Percentiles rank a stretch among this genome's conserved stretches.
These are phyloP conservation scores for Tetrahymena borealis DNA, from an alignment of 73 alveolate genomes.

Conservation along the genomic window DNA sequence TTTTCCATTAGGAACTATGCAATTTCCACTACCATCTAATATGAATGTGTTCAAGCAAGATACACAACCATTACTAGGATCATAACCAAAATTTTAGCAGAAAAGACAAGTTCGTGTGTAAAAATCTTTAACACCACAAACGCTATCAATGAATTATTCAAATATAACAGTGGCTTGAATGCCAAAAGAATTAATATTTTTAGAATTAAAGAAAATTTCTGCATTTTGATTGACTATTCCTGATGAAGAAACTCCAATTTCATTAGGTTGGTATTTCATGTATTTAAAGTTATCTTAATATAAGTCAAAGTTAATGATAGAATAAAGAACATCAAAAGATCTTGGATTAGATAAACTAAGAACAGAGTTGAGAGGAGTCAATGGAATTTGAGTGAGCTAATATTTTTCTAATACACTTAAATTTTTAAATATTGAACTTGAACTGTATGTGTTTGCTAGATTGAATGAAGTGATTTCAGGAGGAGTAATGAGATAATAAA, in stretches of 20 bases:
- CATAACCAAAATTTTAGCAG: not conserved
- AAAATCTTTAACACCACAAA: not conserved
- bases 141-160: not conserved
- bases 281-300: not conserved
- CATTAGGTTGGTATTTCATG: not conserved
- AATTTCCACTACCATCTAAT: not conserved
- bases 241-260: not conserved
- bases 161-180: not conserved
- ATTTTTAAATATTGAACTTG: not conserved
- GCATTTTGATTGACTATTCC: not conserved
- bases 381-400: not conserved
- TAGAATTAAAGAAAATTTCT: not conserved
- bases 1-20: not conserved
- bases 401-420: not conserved
- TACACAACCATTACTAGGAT: not conserved
- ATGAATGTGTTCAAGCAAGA: not conserved
- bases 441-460: not conserved
- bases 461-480: not conserved
- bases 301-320: not conserved
- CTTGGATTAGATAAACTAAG: not conserved
- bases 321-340: not conserved
- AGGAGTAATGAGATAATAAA: not conserved
- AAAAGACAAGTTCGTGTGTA: not conserved
- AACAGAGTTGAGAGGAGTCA: not conserved
- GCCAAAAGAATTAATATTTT: not conserved